A percentile compares a stretch with the other conserved stretches of the same genome.
These are phyloP conservation scores for Monosporascus sp. DNA, from an alignment of 2,329 filamentous ascomycete species.

Conservation along the genomic window DNA sequence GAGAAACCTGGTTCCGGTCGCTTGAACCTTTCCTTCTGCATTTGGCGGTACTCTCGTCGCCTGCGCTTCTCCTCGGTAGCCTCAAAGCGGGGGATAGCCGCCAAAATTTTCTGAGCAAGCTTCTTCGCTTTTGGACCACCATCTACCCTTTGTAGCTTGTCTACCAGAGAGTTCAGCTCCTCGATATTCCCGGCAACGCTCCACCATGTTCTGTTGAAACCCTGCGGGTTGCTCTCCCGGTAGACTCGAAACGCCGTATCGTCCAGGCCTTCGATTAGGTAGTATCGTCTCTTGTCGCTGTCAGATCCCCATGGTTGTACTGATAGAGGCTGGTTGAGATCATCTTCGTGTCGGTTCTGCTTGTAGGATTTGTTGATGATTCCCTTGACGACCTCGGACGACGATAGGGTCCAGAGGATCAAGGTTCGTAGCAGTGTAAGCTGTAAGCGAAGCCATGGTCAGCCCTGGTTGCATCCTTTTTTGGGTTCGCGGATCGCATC, in stretches of 20 bases:
- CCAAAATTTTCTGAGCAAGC: slow-evolving; percentile 70
- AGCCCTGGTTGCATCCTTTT: slow-evolving; percentile 5
- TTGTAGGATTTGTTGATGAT: slow-evolving; percentile 88
- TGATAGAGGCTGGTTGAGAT: slow-evolving; percentile 77
- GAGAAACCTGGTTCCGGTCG: slow-evolving; percentile 86
- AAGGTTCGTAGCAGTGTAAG: slow-evolving; percentile 78
- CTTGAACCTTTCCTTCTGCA: slow-evolving; percentile 80
- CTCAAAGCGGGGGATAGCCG: slow-evolving; percentile 84
- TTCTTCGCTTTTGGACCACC: slow-evolving; percentile 75
- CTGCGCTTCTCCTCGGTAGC: slow-evolving; percentile 94
- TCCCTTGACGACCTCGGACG: slow-evolving; percentile 74
- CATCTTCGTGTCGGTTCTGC: slow-evolving; percentile 73
- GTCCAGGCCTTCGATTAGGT: slow-evolving; percentile 86
- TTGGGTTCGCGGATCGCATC: neutral
- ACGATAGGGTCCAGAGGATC: slow-evolving; percentile 82
- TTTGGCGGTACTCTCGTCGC: slow-evolving; percentile 83
- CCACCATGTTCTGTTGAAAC: slow-evolving; percentile 78
- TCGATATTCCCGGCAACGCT: slow-evolving; percentile 88
- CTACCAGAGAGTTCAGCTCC: slow-evolving; percentile 69
- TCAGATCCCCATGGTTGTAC: slow-evolving; percentile 89
- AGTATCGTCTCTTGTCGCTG: slow-evolving; percentile 88
- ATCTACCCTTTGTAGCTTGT: slow-evolving; percentile 71
- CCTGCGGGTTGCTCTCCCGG: slow-evolving; percentile 80
- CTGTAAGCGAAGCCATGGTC: slow-evolving; percentile 39
- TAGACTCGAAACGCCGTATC: slow-evolving; percentile 94